phyloP scores from a whole-genome alignment of 495 filamentous ascomycete species.

The Rostrohypoxylon terebratum region DNA sequence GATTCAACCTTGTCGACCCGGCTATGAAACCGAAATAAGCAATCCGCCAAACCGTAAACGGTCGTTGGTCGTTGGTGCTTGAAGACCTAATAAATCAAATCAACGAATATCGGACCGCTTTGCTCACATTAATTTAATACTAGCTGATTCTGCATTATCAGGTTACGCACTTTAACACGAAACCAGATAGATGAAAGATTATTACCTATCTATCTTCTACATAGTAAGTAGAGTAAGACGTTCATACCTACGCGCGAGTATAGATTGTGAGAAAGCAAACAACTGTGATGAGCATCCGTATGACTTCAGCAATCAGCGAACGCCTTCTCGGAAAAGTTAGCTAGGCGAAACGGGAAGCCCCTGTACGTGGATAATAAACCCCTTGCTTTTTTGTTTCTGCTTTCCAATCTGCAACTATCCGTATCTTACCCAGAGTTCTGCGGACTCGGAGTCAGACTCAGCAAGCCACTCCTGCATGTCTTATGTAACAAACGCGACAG shows the following conservation, averaged over 20 bases:
- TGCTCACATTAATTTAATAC: conserved; percentile 20
- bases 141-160: not conserved
- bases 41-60: conserved; percentile 28
- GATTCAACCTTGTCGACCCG: conserved; percentile 28
- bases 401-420: not conserved
- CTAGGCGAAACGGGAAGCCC: not conserved
- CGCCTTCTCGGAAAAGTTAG: not conserved
- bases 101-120: conserved; percentile 10
- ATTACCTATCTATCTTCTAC: not conserved
- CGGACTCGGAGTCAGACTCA: not conserved
- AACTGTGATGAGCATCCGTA: not conserved
- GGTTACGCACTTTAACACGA: conserved; percentile 9
- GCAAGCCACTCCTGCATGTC: conserved; percentile 5
- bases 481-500: conserved; percentile 1
- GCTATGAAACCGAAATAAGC: conserved; percentile 42
- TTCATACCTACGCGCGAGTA: not conserved
- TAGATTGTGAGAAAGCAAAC: not conserved
- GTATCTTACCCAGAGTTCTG: not conserved
- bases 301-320: not conserved
- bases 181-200: not conserved
- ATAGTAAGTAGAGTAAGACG: not conserved
- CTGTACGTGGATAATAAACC: not conserved
- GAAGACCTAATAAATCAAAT: not conserved
- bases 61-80: not conserved
- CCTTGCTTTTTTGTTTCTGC: not conserved